Base-by-base conservation (phyloP, 805 yeast species). In the Yamadazyma laniorum region DNA sequence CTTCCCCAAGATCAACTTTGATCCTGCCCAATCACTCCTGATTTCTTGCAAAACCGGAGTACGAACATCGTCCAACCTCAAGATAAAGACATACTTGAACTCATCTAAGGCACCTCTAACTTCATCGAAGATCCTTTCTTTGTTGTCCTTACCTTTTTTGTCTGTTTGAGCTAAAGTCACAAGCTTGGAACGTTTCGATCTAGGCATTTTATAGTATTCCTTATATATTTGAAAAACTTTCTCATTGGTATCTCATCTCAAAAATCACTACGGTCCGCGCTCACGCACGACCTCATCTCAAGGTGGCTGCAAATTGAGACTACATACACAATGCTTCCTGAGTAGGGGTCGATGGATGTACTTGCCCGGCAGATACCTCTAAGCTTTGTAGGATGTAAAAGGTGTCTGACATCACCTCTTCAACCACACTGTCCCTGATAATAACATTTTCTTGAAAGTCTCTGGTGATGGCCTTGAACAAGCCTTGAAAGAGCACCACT, bases 141-240 rank as follows among this genome's bases (percentile, higher is more conserved):
- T 93, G 67, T 88, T 89, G 53, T 87, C 97, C 50, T 82, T 81
- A 35, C 96, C 96, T 60, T 93, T 93, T 66, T 89, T 93, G 51
- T 89, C 97, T 47, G 98, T 91, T 59, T 91, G 91, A 26, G 99
- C 93, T 52, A 93, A 74, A 11, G 98, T 86, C 44, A 93, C 95
- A 52, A 90, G 82, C 80, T 87, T 93, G 51, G 96, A 84, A 78
- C 98, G 91, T 63, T 82, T 90, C 25, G 97, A 89, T 77, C 95
- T 87, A 46, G 99, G 97, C 99, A 91, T 91, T 42, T 50, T 37
- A 15, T 18, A 6, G 12, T 26, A 28, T 15, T 28, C 9, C 15
- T 15, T 28, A n/a, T 6, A 6, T 7, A 26, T 28, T 15, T n/a
- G 31, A 28, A 28, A 28, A 28, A 28, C 31, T 28, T 28, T 28